These are phyloP conservation scores for Candida awuae DNA, from an alignment of 805 yeast species.

Conservation along the genomic window DNA sequence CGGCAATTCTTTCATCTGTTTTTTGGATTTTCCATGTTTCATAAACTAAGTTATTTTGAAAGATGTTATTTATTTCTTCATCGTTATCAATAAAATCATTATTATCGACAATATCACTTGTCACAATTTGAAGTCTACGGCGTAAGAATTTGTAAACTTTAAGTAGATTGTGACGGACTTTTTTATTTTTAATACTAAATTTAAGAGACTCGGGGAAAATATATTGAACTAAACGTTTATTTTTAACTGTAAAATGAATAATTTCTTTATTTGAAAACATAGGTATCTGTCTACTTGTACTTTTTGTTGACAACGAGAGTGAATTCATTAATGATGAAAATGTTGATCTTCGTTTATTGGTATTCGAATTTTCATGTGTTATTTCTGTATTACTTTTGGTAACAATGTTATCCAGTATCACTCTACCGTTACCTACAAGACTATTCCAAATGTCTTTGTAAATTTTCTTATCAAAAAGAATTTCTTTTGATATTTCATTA, in stretches of 20 bases:
- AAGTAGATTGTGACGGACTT: conserved; percentile 21
- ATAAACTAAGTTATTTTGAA: conserved; percentile 2
- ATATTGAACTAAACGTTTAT: conserved; percentile 55
- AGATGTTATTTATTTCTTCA: not conserved
- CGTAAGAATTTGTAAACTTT: conserved; percentile 21
- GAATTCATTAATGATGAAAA: conserved; percentile 8
- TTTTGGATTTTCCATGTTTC: conserved; percentile 1
- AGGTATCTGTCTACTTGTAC: not conserved
- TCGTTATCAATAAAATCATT: not conserved
- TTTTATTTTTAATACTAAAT: conserved; percentile 14
- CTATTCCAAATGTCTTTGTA: conserved; percentile 13
- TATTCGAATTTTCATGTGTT: not conserved
- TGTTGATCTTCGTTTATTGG: conserved; percentile 14
- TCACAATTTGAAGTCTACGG: conserved; percentile 1
- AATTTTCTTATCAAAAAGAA: conserved; percentile 30
- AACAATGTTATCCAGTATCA: conserved; percentile 29
- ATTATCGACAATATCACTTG: conserved; percentile 5
- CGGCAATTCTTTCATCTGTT: conserved; percentile 18
- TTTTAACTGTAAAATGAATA: conserved; percentile 70
- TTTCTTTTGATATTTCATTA: conserved; percentile 37
- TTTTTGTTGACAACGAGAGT: conserved; percentile 33
- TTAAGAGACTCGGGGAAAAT: conserved; percentile 24
- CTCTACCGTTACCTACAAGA: conserved; percentile 5
- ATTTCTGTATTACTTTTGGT: conserved; percentile 35
- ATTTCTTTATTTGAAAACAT: not conserved